Evolutionary conservation across 2,329 filamentous ascomycete species (phyloP).

Genomic region (Aspergillus jensenii): DNA sequence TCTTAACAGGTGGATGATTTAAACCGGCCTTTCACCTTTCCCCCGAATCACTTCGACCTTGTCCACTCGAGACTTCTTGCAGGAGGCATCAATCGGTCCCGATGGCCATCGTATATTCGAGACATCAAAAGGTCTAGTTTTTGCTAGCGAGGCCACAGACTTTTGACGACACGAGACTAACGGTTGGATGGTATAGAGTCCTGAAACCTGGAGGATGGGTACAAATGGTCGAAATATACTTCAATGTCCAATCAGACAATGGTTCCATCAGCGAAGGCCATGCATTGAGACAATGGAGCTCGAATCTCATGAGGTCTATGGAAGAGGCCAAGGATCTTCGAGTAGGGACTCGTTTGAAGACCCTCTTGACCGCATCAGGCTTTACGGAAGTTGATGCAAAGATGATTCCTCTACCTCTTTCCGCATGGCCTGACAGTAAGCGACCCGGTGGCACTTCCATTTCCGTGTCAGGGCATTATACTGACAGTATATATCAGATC

Average conservation of each 20-base stretch:
- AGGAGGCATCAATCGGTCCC: conserved; percentile 65
- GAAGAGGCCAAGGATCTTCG: conserved; percentile 66
- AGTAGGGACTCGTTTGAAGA: conserved; percentile 60
- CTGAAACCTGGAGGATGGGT: conserved; percentile 78
- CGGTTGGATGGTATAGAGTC: conserved; percentile 24
- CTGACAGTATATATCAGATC: conserved; percentile 36
- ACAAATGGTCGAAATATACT: conserved; percentile 85
- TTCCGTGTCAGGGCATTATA: neutral
- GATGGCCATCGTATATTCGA: conserved; percentile 74
- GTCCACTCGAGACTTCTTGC: conserved; percentile 68
- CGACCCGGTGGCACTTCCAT: neutral
- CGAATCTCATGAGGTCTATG: conserved; percentile 61
- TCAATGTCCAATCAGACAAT: conserved; percentile 82
- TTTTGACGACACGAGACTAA: conserved; percentile 7
- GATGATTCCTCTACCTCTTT: conserved; percentile 68
- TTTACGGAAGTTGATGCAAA: conserved; percentile 67
- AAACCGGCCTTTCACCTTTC: conserved; percentile 68
- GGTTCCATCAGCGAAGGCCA: conserved; percentile 70
- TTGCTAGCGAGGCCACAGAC: neutral
- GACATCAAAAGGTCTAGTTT: conserved; percentile 63
- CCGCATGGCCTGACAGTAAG: conserved; percentile 67
- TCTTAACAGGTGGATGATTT: conserved; percentile 63
- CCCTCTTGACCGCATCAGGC: conserved; percentile 60
- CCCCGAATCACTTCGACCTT: conserved; percentile 72
- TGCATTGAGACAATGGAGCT: conserved; percentile 67